Base-by-base conservation (phyloP, 23 red algal genomes). In the Pyropia haitanensis region DNA sequence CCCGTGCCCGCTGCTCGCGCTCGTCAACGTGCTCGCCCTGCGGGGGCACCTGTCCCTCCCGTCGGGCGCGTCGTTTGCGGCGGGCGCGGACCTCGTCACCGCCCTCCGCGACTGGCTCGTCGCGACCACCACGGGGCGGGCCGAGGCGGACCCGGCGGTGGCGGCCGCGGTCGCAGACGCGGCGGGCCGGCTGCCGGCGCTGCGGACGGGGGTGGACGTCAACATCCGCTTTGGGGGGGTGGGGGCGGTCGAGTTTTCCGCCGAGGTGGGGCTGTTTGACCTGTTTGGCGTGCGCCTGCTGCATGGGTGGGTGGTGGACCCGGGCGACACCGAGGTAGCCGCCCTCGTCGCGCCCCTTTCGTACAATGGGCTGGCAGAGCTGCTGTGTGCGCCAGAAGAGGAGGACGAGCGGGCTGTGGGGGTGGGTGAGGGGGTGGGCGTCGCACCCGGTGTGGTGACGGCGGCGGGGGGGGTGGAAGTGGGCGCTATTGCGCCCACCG, bases 251-350 rank as follows among this genome's bases (percentile, higher is more conserved):
- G 90, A 88, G 18, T 79, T 83, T 63, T 81, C 90, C 18, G 51
- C 58, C 31, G 90, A 95, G 77, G 49, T 86, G 14, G 53, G 53
- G 20, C 28, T 71, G 1, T 95, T 95, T 66, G 90, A 88, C 63
- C 66, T 72, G 15, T 82, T 88, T 71, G 51, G 68, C 53, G 68
- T 95, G 32, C 90, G 81, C 57, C 61, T 95, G 8, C 22, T 95
- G 25, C 90, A 95, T 51, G 90, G 82, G 21, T 88, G 82, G 81
- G 49, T 95, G 23, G 75, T 82, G 33, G 90, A 95, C 72, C 74
- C 81, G 5, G 56, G 80, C 13, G 82, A 88, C 20, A 50, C 49
- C 10, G 65, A 66, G 13, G 21, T 87, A 21, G 32, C 52, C 2
- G 71, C 58, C 14, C 68, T 64, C 3, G 32, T 95, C 5, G 56